These are phyloP conservation scores for Akanthomyces muscarius DNA, from an alignment of 2,329 filamentous ascomycete genomes.

Conservation along the genomic window DNA sequence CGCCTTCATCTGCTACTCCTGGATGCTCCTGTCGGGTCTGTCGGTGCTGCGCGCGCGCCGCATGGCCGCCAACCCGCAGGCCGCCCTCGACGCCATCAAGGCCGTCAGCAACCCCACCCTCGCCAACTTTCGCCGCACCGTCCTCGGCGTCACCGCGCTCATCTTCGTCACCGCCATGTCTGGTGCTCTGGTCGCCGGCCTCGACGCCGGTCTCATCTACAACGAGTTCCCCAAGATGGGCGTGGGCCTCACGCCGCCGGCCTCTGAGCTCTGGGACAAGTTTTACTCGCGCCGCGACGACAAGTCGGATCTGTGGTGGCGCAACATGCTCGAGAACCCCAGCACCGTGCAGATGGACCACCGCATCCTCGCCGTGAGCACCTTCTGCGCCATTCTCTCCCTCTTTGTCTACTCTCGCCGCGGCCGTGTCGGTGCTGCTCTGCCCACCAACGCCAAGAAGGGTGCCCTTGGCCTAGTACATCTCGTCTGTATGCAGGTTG, in stretches of 20 bases:
- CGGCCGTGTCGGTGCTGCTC: constrained; percentile 50
- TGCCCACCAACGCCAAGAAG: constrained; percentile 62
- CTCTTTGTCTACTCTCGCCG: constrained; percentile 78
- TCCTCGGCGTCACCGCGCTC: constrained; percentile 66
- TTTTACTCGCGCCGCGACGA: constrained; percentile 82
- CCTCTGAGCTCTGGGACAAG: constrained; percentile 74
- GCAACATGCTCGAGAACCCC: constrained; percentile 96
- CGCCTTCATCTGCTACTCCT: constrained; percentile 87
- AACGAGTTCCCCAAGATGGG: constrained; percentile 99
- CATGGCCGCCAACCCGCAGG: constrained; percentile 63
- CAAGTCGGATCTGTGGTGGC: constrained; percentile 84
- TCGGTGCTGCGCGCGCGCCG: constrained; percentile 74
- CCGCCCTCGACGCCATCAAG: constrained; percentile 56
- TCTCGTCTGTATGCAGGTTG: constrained; percentile 75
- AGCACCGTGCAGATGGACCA: constrained; percentile 94
- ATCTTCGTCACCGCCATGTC: constrained; percentile 92
- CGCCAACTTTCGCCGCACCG: constrained; percentile 66
- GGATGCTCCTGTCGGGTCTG: constrained; percentile 90
- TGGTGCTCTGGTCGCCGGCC: constrained; percentile 85
- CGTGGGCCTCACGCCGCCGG: constrained; percentile 72
- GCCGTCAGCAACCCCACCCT: constrained; percentile 65
- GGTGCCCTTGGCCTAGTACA: constrained; percentile 78
- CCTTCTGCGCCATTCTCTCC: constrained; percentile 74
- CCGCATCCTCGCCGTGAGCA: constrained; percentile 84
- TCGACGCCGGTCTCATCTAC: constrained; percentile 96